Conservation (phyloP, 2,329 filamentous ascomycete genomes). For the Curvularia sp. region DNA sequence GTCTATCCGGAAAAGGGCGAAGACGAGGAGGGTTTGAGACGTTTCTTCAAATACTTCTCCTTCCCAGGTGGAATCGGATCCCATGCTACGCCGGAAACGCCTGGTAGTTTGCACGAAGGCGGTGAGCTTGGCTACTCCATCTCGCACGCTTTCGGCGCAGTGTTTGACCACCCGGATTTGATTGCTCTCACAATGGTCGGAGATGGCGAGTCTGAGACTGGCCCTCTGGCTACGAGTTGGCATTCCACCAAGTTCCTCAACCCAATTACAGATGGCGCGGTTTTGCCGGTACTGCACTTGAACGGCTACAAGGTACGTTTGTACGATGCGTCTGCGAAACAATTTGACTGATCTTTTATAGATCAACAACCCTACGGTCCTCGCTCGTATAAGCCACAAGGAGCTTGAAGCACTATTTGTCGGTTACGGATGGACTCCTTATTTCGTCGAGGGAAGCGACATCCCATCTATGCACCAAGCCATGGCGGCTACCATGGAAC, state of each 20-base stretch:
- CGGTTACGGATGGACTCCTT: constrained; percentile 80
- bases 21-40: constrained; percentile 71
- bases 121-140: constrained; percentile 84
- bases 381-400: constrained; percentile 75
- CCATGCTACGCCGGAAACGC: constrained; percentile 80
- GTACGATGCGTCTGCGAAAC: not conserved
- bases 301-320: constrained; percentile 79
- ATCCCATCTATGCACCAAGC: constrained; percentile 79
- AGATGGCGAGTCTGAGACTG: constrained; percentile 82
- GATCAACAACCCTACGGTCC: constrained; percentile 60
- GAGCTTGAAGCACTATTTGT: constrained; percentile 73
- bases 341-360: constrained; percentile 17
- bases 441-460: constrained; percentile 80
- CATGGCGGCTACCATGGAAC: constrained; percentile 78
- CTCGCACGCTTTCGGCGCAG: constrained; percentile 78
- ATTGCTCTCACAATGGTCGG: constrained; percentile 81
- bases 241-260: constrained; percentile 85
- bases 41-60: constrained; percentile 84
- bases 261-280: constrained; percentile 77
- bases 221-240: constrained; percentile 79
- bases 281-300: constrained; percentile 77
- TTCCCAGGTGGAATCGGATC: constrained; percentile 81
- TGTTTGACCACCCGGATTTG: constrained; percentile 76
- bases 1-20: constrained; percentile 78
- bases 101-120: constrained; percentile 78